Evolutionary conservation across 1,284 basidiomycete genomes (phyloP).

Genomic region (Apiotrichum sp.): DNA sequence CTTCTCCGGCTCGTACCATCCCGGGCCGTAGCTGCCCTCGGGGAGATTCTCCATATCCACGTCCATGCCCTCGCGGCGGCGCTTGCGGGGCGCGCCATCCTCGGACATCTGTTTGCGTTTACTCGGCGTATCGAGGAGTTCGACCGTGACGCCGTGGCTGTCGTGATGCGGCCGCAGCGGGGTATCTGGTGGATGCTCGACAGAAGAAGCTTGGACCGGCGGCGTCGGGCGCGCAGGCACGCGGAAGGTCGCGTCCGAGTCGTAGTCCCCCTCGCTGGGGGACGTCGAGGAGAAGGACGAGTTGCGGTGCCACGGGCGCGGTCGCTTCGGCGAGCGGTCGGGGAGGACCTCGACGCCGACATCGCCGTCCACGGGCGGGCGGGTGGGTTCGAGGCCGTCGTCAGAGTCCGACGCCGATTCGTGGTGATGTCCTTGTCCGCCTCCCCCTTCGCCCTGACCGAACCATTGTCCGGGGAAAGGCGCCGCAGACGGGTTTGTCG

Average conservation of each 20-base stretch:
- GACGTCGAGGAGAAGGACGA: constrained; percentile 22
- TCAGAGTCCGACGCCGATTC: constrained; percentile 4
- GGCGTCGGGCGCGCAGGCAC: constrained; percentile 10
- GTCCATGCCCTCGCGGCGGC: constrained; percentile 13
- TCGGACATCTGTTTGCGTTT: constrained; percentile 12
- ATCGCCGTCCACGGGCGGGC: constrained; percentile 13
- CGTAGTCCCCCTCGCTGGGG: constrained; percentile 24
- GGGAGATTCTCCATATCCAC: constrained; percentile 21
- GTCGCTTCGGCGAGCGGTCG: constrained; percentile 8
- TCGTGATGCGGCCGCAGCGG: neutral
- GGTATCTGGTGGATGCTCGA: constrained; percentile 22
- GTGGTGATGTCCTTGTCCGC: constrained; percentile 7
- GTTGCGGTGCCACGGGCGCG: constrained; percentile 5
- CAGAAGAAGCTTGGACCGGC: constrained; percentile 22
- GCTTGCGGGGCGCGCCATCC: neutral
- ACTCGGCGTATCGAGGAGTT: constrained; percentile 14
- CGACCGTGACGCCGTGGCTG: constrained; percentile 2
- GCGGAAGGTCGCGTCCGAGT: constrained; percentile 27
- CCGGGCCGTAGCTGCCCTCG: constrained; percentile 1
- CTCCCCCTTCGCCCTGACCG: neutral
- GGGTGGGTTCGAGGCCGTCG: constrained; percentile 7
- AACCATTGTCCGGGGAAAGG: constrained; percentile 7
- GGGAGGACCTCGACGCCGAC: constrained; percentile 21
- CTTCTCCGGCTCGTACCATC: constrained; percentile 44
- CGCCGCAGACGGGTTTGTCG: neutral